Percentiles rank a stretch among this genome's conserved stretches.
phyloP scores from a whole-genome alignment of 2,329 filamentous ascomycete genomes.

The Apiospora saccharicola region DNA sequence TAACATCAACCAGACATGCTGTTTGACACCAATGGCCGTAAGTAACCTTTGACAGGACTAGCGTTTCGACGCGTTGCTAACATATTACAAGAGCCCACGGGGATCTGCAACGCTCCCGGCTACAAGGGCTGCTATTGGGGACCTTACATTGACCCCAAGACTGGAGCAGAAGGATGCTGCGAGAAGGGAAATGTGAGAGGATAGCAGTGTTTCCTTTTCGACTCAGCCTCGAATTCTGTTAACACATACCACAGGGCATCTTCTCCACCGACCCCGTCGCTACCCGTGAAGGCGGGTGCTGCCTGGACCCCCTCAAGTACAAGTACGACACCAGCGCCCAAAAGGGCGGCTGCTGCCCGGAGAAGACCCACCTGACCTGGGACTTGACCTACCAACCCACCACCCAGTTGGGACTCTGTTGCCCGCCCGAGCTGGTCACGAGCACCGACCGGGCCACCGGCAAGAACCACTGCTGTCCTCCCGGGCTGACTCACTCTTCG shows the following conservation, averaged over 20 bases:
- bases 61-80: not conserved
- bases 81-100: not conserved
- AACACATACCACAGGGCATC: not conserved
- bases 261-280: not conserved
- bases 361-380: not conserved
- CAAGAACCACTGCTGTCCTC: not conserved
- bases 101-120: not conserved
- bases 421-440: not conserved
- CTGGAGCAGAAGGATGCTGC: not conserved
- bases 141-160: not conserved
- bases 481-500: not conserved
- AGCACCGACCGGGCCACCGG: not conserved
- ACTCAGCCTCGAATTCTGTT: no score
- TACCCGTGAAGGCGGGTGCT: not conserved
- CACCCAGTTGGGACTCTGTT: not conserved
- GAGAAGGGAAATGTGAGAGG: not conserved
- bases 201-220: no score
- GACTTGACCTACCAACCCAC: not conserved
- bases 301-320: not conserved
- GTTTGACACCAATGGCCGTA: not conserved
- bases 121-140: constrained; percentile 1
- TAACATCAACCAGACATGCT: not conserved
- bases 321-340: not conserved
- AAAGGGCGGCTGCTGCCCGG: not conserved
- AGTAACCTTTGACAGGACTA: not conserved